Percentiles rank a stretch among this genome's conserved stretches.
Conservation (phyloP, 2,329 filamentous ascomycete genomes). For the Tothia fuscella region DNA sequence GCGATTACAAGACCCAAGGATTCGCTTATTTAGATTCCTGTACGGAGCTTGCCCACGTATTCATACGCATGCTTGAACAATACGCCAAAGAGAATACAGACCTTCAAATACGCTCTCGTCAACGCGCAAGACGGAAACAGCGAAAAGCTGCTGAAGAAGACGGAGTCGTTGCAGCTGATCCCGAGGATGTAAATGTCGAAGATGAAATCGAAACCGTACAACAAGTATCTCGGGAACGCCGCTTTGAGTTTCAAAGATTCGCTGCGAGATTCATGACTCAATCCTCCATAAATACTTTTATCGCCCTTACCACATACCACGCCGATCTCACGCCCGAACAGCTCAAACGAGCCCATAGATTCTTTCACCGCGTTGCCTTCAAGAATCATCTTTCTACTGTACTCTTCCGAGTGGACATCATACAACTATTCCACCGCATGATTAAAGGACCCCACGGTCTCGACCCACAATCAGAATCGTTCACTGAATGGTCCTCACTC, state of each 20-base stretch:
- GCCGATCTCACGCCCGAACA: slow-evolving; percentile 67
- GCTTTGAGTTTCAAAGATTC: slow-evolving; percentile 87
- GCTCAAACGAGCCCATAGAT: slow-evolving; percentile 83
- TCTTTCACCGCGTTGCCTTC: slow-evolving; percentile 87
- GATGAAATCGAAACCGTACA: slow-evolving; percentile 50
- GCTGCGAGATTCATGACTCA: slow-evolving; percentile 71
- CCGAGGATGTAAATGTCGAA: slow-evolving; percentile 44
- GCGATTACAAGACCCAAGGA: slow-evolving; percentile 84
- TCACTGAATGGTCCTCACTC: slow-evolving; percentile 84
- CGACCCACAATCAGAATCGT: slow-evolving; percentile 52
- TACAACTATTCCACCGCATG: slow-evolving; percentile 79
- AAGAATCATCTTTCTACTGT: slow-evolving; percentile 86
- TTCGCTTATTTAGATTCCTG: slow-evolving; percentile 88
- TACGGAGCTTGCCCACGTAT: slow-evolving; percentile 84
- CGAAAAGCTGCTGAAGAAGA: slow-evolving; percentile 33
- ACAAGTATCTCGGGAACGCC: slow-evolving; percentile 64
- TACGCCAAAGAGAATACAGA: slow-evolving; percentile 94
- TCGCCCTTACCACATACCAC: slow-evolving; percentile 69
- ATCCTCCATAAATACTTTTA: slow-evolving; percentile 77
- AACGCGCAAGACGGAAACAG: slow-evolving; percentile 61
- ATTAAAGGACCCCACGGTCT: slow-evolving; percentile 77
- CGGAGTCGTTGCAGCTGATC: slow-evolving; percentile 34
- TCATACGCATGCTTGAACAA: slow-evolving; percentile 77
- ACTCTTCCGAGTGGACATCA: slow-evolving; percentile 81
- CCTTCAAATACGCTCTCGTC: slow-evolving; percentile 78